These are phyloP conservation scores for Termitomyces sp. DNA, from an alignment of 768 basidiomycete genomes.

Conservation along the genomic window DNA sequence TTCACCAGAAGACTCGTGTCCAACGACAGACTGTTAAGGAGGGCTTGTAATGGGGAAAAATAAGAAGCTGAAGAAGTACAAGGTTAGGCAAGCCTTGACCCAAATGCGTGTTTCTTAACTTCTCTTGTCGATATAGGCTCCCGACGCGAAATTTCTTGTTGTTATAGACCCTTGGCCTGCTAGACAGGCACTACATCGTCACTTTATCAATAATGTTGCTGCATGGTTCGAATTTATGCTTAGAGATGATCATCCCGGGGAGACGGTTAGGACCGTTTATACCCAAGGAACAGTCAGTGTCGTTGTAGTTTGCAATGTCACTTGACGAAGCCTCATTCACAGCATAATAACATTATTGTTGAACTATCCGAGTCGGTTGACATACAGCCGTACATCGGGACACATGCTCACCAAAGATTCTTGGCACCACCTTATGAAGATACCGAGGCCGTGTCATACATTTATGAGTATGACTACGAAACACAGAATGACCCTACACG, in stretches of 20 bases:
- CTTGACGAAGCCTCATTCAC: not conserved
- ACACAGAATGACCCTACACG: conserved; percentile 19
- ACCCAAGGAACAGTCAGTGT: conserved; percentile 25
- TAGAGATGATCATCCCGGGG: conserved; percentile 19
- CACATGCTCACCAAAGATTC: conserved; percentile 19
- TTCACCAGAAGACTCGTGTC: not conserved
- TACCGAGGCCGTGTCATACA: conserved; percentile 14
- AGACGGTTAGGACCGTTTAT: conserved; percentile 21
- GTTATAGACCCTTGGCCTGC: conserved; percentile 24
- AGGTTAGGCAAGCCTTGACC: not conserved
- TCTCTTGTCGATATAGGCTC: conserved; percentile 1
- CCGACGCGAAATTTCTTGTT: conserved; percentile 17
- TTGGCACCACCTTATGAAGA: conserved; percentile 6
- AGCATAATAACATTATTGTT: conserved; percentile 25
- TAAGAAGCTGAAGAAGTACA: not conserved
- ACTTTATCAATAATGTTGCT: conserved; percentile 23
- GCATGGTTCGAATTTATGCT: conserved; percentile 33
- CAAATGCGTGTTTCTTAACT: not conserved
- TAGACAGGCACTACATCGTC: conserved; percentile 11
- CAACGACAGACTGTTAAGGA: not conserved
- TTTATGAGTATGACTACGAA: conserved; percentile 27
- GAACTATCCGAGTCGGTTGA: conserved; percentile 24
- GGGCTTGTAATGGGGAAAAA: not conserved
- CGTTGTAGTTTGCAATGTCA: not conserved
- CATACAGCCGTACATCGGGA: conserved; percentile 17